These are phyloP conservation scores for Chalciporus piperatus DNA, from an alignment of 768 basidiomycete species.

Conservation along the genomic window DNA sequence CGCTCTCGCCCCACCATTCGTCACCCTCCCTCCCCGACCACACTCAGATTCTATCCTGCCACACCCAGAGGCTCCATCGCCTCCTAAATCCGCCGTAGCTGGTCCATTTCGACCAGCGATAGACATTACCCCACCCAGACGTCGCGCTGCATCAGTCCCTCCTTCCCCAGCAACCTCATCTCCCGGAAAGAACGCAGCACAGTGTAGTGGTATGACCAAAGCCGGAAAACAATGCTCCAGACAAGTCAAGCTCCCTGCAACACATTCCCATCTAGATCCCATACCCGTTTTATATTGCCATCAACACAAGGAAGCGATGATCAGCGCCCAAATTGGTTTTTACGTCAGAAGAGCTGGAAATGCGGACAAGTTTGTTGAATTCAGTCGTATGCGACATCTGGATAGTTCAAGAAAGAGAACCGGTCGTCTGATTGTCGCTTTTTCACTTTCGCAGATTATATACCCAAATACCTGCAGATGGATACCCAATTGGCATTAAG, in stretches of 20 bases:
- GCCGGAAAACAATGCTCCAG: slow-evolving; percentile 61
- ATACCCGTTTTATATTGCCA: slow-evolving; percentile 50
- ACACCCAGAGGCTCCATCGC: slow-evolving; percentile 4
- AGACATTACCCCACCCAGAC: slow-evolving; percentile 15
- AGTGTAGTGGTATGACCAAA: slow-evolving; percentile 67
- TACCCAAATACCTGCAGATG: slow-evolving; percentile 59
- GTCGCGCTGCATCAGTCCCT: slow-evolving; percentile 20
- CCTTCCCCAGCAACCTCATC: slow-evolving; percentile 18
- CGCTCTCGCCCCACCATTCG: slow-evolving; percentile 19
- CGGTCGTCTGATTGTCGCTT: slow-evolving; percentile 7
- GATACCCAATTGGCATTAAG: slow-evolving; percentile 59
- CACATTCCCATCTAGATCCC: slow-evolving; percentile 25
- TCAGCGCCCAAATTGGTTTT: slow-evolving; percentile 49
- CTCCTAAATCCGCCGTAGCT: slow-evolving; percentile 1
- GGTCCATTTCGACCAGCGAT: slow-evolving; percentile 12
- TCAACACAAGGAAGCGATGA: slow-evolving; percentile 59
- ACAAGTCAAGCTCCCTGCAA: slow-evolving; percentile 45
- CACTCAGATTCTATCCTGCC: slow-evolving; percentile 30
- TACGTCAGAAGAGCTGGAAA: slow-evolving; percentile 46
- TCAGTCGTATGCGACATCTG: slow-evolving; percentile 43
- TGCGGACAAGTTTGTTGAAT: slow-evolving; percentile 48
- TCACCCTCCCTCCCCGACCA: slow-evolving; percentile 28
- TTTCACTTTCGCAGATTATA: slow-evolving; percentile 60
- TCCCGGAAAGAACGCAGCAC: slow-evolving; percentile 26
- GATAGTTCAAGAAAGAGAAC: background rate